Conservation (phyloP, 805 yeast species). For the Myxozyma melibiosi region DNA sequence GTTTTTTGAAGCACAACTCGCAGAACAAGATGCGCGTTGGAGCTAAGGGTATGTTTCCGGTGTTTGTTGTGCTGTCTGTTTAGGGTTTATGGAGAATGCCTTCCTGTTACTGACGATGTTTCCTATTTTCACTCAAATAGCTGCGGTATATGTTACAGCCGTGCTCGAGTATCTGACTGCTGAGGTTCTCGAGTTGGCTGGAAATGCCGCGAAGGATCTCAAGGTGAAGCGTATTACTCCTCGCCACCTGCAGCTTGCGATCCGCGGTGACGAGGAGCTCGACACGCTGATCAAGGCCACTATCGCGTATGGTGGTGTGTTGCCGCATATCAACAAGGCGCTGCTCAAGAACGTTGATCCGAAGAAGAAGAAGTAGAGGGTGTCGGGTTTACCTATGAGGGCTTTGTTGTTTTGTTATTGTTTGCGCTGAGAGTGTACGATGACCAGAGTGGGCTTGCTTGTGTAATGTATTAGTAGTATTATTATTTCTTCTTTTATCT, state of each 20-base stretch:
- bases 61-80: neutral
- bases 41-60: conserved; percentile 50
- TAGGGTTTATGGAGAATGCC: too few relatives aligned
- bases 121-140: conserved; percentile 35
- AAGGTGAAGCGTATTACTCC: conserved; percentile 97
- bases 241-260: conserved; percentile 94
- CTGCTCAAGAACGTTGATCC: conserved; percentile 22
- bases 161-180: conserved; percentile 97
- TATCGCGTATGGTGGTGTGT: conserved; percentile 97
- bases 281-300: conserved; percentile 93
- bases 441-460: neutral
- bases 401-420: neutral
- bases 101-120: neutral
- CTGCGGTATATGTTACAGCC: conserved; percentile 95
- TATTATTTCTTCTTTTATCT: neutral
- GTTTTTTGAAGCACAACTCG: conserved; percentile 89
- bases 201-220: conserved; percentile 97
- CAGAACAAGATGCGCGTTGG: conserved; percentile 85
- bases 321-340: conserved; percentile 82
- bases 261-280: conserved; percentile 97
- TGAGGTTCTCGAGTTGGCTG: conserved; percentile 96
- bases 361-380: conserved; percentile 22
- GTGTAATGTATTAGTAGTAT: neutral
- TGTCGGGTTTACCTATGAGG: neutral
- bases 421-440: conserved; percentile 1